Evolutionary conservation across 2,329 filamentous ascomycete species (phyloP).

Genomic region (Penicillium sp.): DNA sequence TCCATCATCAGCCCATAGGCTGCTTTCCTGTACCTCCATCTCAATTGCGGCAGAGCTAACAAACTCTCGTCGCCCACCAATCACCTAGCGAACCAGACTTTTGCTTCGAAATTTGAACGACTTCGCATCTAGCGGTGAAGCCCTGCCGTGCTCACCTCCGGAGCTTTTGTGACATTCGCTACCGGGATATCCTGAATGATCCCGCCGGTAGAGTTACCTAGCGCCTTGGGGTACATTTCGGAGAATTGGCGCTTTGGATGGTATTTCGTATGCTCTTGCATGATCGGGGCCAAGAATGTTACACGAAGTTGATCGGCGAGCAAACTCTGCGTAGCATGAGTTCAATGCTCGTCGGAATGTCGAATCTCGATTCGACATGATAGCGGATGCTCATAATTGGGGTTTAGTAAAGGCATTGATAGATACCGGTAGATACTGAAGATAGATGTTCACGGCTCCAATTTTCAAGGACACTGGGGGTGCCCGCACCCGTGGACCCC

Average conservation of each 20-base stretch:
- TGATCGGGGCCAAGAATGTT: conserved; percentile 1
- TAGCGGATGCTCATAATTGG: background rate
- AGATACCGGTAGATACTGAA: background rate
- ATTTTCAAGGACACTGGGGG: background rate
- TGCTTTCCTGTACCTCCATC: conserved; percentile 9
- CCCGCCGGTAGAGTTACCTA: background rate
- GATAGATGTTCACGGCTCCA: background rate
- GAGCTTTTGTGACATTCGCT: conserved; percentile 2
- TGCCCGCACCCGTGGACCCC: background rate
- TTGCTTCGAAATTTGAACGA: conserved; percentile 10
- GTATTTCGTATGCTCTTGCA: background rate
- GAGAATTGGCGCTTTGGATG: background rate
- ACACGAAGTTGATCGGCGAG: background rate
- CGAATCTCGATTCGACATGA: background rate
- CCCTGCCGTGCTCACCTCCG: conserved; percentile 11
- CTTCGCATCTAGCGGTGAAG: conserved; percentile 25
- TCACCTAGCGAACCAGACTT: conserved; percentile 8
- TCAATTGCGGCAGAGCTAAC: conserved; percentile 1
- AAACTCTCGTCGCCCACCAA: conserved; percentile 17
- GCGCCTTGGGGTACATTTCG: background rate
- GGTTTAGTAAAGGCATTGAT: background rate
- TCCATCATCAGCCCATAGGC: conserved; percentile 4
- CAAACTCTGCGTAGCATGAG: background rate
- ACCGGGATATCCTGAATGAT: background rate
- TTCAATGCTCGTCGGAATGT: background rate